Evolutionary conservation across 2,329 filamentous ascomycete genomes (phyloP), one percentile per base, ranked within the genome.

Genomic region (Arthrobotrys megalospora): DNA sequence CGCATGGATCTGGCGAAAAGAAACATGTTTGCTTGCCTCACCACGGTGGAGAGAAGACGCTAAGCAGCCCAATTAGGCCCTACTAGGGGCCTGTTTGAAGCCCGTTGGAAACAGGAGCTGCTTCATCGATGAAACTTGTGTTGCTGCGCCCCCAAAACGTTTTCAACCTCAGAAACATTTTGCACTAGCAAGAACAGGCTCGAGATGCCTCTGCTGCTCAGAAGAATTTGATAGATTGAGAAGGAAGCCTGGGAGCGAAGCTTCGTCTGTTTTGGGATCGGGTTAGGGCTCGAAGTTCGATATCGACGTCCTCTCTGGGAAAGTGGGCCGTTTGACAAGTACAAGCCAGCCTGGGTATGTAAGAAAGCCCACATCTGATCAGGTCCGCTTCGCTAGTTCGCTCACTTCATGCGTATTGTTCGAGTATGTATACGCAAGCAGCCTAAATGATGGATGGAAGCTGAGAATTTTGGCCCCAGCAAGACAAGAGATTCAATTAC

Each of bases 71-170:
- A 38, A 53, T 63, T 55, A 34, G 60, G 28, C 45, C 66, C 21
- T 48, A 58, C 45, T 19, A 60, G 62, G 69, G 69, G 60, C 68
- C 14, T 36, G 53, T 68, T 60, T 66, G 69, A 73, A 60, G 60
- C 60, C 69, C 69, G 60, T 73, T 66, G 69, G 67, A 78, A 78
- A 78, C 75, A 72, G 67, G 67, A 72, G 67, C 41, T 78, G 75
- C 75, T 63, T 78, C 75, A 78, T 7, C 67, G 14, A 38, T 71
- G 73, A 77, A 77, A 77, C 73, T 63, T 19, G 55, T 19, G 48
- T 50, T 66, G 73, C 71, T 76, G 64, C 53, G 65, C 58, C 73
- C 36, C 73, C 52, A 55, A 70, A 70, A 70, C 66, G 34, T 60
- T 60, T 43, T 21, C 55, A 8, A 60, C 55, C 10, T 60, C 53